These are phyloP conservation scores for Monosporozyma servazzii DNA, from an alignment of 805 yeast genomes.

Conservation along the genomic window DNA sequence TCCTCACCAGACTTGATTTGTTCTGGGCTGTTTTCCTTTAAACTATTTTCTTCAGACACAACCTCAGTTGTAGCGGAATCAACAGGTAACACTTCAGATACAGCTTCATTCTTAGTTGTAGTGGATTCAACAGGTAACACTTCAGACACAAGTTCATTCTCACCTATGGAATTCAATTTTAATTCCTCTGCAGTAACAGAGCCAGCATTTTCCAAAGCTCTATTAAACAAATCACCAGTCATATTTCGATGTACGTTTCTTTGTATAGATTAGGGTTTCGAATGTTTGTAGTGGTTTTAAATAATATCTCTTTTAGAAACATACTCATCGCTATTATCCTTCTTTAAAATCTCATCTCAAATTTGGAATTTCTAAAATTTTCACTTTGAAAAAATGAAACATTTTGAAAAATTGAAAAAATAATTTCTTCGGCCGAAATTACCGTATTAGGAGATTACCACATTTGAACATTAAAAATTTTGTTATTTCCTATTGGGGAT, in stretches of 20 bases:
- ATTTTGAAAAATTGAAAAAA: not conserved
- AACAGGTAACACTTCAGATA: not conserved
- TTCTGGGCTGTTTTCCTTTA: not conserved
- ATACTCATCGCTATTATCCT: not conserved
- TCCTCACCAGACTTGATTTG: not conserved
- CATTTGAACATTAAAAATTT: no score
- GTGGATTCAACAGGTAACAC: not conserved
- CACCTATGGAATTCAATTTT: not conserved
- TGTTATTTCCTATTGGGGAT: no score
- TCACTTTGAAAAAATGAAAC: no score
- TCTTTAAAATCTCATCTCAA: not conserved
- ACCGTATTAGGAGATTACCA: not conserved
- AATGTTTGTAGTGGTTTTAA: no score
- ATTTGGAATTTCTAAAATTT: not conserved
- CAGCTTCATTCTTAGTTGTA: not conserved
- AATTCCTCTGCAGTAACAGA: slow-evolving; percentile 5
- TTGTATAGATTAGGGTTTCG: no score
- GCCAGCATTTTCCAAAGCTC: not conserved
- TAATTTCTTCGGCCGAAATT: not conserved
- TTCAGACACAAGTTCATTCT: not conserved
- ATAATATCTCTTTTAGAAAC: no score
- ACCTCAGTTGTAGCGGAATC: no score
- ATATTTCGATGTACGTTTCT: slow-evolving; percentile 3
- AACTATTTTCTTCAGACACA: no score
- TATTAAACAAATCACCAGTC: slow-evolving; percentile 6